A percentile compares a stretch with the other conserved stretches of the same genome.
These are phyloP conservation scores for Chlamydomonas asymmetrica DNA, from an alignment of 139 green algal species.

Conservation along the genomic window DNA sequence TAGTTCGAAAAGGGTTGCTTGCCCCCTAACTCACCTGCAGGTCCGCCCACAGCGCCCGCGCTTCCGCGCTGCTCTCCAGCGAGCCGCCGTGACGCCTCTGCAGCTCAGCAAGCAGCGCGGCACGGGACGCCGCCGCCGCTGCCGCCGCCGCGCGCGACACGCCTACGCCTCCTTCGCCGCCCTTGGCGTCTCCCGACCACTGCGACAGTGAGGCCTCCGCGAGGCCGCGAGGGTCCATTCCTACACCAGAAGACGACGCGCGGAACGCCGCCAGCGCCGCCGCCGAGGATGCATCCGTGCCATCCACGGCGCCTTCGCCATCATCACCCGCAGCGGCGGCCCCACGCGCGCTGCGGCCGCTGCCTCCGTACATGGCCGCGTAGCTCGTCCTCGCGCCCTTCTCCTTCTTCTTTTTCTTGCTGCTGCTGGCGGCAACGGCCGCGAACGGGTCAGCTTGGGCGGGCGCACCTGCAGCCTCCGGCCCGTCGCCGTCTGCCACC, in stretches of 20 bases:
- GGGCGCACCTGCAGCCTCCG: constrained; percentile 4
- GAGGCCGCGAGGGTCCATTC: no score
- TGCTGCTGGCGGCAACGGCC: no score
- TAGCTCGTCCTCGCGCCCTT: constrained; percentile 8
- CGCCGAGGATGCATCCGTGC: no score
- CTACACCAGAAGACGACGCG: no score
- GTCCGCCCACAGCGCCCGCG: no score
- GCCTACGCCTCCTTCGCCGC: no score
- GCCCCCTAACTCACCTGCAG: no score
- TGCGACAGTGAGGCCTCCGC: no score
- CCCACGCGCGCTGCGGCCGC: background rate
- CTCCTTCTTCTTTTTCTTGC: background rate
- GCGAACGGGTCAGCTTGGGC: no score
- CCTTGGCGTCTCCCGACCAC: no score
- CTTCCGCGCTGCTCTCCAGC: background rate
- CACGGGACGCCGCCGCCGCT: background rate
- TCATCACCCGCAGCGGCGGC: background rate
- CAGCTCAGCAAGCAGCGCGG: constrained; percentile 10
- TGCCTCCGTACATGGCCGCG: background rate
- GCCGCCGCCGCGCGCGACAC: background rate
- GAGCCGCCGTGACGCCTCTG: background rate
- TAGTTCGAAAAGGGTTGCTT: no score
- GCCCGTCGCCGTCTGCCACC: background rate
- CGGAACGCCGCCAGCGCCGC: no score
- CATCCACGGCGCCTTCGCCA: background rate